Conservation (phyloP, 2,329 filamentous ascomycete species). For the Metarhizium humberi region DNA sequence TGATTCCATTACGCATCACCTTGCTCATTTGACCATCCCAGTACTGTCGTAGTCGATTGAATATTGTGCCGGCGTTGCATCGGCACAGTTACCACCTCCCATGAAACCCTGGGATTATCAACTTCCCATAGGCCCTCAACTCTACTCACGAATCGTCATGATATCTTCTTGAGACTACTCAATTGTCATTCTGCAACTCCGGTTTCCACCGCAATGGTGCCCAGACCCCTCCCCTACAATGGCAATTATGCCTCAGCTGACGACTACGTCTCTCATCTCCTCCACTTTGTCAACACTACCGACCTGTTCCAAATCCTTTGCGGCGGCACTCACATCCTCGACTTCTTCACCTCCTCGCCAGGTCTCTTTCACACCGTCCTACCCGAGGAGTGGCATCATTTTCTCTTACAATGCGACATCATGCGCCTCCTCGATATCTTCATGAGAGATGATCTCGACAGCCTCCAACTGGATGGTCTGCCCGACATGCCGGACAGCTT, state of each 20-base stretch:
- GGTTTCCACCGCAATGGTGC: conserved; percentile 30
- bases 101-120: too few relatives aligned
- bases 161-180: background rate
- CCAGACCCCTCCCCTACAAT: conserved; percentile 56
- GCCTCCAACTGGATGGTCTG: conserved; percentile 15
- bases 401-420: conserved; percentile 61
- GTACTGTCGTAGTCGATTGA: too few relatives aligned
- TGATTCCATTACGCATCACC: too few relatives aligned
- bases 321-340: conserved; percentile 92
- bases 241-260: conserved; percentile 62
- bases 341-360: conserved; percentile 84
- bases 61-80: too few relatives aligned
- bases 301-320: conserved; percentile 80
- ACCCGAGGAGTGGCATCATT: conserved; percentile 71
- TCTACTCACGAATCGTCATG: background rate
- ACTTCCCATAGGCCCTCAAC: too few relatives aligned
- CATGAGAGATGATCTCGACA: conserved; percentile 63
- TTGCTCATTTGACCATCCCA: too few relatives aligned
- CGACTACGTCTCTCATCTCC: conserved; percentile 67
- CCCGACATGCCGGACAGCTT: conserved; percentile 45
- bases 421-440: conserved; percentile 73
- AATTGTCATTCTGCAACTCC: background rate
- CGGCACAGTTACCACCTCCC: too few relatives aligned
- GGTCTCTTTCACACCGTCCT: conserved; percentile 73
- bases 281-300: conserved; percentile 66